These are phyloP conservation scores for Tetrahymena elliotti DNA, from an alignment of 73 alveolate genomes.

Conservation along the genomic window DNA sequence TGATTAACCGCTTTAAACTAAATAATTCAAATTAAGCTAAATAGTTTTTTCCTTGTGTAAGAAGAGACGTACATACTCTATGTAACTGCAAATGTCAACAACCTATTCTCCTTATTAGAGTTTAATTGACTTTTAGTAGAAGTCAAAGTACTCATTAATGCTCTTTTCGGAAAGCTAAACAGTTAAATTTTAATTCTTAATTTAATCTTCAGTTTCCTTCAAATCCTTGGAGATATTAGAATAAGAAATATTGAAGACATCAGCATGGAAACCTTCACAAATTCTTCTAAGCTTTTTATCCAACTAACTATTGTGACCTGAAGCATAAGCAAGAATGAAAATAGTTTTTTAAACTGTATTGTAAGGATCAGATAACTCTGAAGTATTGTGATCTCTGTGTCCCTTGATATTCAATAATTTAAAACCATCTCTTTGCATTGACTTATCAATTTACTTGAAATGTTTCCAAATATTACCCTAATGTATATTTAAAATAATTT, in stretches of 20 bases:
- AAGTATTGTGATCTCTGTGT: not conserved
- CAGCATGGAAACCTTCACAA: not conserved
- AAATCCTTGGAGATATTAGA: not conserved
- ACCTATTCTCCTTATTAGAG: not conserved
- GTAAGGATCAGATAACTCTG: not conserved
- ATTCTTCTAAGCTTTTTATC: not conserved
- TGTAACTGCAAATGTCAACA: not conserved
- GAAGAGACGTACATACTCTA: slow-evolving; percentile 37
- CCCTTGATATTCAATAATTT: not conserved
- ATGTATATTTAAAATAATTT: not conserved
- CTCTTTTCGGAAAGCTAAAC: not conserved
- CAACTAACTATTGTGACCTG: not conserved
- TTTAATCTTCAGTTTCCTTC: not conserved
- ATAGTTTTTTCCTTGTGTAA: slow-evolving; percentile 37
- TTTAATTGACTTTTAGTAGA: not conserved
- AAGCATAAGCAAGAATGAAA: not conserved
- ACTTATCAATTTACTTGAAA: not conserved
- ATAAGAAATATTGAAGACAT: not conserved
- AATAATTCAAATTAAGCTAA: slow-evolving; percentile 27
- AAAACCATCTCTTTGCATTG: not conserved
- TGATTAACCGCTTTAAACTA: slow-evolving; percentile 31
- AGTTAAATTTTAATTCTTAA: not conserved
- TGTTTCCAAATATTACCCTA: not conserved
- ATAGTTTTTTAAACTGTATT: not conserved
- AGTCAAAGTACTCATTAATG: not conserved